phyloP scores from a whole-genome alignment of 1,284 basidiomycete genomes.

The Pholiota adiposa region DNA sequence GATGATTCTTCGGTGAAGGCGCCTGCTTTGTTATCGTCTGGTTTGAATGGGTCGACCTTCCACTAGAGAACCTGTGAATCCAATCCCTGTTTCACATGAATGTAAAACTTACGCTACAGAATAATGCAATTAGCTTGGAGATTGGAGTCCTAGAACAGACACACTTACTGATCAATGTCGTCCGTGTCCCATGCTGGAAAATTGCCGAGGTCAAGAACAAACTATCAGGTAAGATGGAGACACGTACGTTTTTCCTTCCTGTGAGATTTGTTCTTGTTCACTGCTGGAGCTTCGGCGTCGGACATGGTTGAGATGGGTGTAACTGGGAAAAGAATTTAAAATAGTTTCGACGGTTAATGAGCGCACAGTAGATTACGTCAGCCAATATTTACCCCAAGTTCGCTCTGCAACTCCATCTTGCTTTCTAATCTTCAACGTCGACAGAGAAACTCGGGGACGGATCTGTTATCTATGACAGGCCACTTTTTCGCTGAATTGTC shows the following conservation, averaged over 20 bases:
- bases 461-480: neutral
- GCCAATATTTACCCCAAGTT: neutral
- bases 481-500: constrained; percentile 50
- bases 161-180: constrained; percentile 93
- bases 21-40: constrained; percentile 77
- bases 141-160: neutral
- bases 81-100: no score
- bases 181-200: constrained; percentile 96
- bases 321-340: constrained; percentile 7
- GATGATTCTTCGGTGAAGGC: constrained; percentile 95
- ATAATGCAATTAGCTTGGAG: constrained; percentile 18
- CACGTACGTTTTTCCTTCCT: constrained; percentile 89
- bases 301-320: constrained; percentile 43
- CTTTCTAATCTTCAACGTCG: no score
- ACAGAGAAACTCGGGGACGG: no score
- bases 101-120: constrained; percentile 32
- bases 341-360: neutral
- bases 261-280: constrained; percentile 86
- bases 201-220: constrained; percentile 17
- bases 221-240: neutral
- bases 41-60: constrained; percentile 85
- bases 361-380: constrained; percentile 6
- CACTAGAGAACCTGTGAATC: constrained; percentile 54
- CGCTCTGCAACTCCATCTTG: neutral
- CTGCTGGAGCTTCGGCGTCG: constrained; percentile 46